Conservation (phyloP, 495 filamentous ascomycete genomes). For the Neurospora hispaniola region DNA sequence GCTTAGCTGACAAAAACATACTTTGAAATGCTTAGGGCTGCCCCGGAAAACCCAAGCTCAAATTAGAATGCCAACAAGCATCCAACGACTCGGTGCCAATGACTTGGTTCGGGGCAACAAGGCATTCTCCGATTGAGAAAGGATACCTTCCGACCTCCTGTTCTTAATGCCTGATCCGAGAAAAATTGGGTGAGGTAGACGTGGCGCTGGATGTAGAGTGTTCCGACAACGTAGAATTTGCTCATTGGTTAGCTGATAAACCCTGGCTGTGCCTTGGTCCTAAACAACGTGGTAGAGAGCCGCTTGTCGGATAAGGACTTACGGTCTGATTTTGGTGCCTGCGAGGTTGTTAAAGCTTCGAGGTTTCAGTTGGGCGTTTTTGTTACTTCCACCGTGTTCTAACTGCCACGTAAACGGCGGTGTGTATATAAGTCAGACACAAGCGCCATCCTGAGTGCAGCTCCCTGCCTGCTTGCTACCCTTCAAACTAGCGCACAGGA, state of each 20-base stretch:
- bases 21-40: background rate
- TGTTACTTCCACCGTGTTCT: background rate
- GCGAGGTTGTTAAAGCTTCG: background rate
- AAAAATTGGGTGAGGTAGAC: background rate
- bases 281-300: background rate
- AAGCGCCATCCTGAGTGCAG: background rate
- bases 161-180: background rate
- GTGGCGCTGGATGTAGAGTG: background rate
- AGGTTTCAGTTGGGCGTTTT: background rate
- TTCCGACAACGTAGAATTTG: background rate
- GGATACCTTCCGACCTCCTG: background rate
- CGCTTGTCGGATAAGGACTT: background rate
- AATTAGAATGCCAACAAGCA: background rate
- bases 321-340: background rate
- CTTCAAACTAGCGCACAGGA: background rate
- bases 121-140: background rate
- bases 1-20: background rate
- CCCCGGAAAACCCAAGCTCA: background rate
- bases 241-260: background rate
- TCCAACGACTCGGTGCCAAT: background rate
- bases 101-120: background rate
- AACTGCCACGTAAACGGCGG: background rate
- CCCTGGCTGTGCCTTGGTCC: background rate
- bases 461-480: background rate
- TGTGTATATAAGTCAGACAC: background rate